Base-by-base conservation (phyloP, 257 asterid genomes). In the Anisodus acutangulus region DNA sequence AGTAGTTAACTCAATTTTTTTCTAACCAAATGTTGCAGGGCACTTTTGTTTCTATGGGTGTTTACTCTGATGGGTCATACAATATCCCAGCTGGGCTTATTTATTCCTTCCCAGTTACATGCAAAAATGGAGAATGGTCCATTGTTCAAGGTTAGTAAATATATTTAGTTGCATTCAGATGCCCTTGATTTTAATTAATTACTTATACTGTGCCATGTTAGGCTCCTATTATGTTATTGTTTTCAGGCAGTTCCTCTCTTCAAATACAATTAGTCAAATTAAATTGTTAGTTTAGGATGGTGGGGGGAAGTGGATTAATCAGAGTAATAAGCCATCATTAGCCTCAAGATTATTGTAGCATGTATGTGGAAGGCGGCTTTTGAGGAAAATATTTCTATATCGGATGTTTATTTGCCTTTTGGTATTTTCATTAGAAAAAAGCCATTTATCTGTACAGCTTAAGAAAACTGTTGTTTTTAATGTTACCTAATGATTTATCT, bases 11-110 rank as follows among this genome's bases (percentile, higher is more conserved):
- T 15, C 63, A 54, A 9, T 72, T 37, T 59, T 83, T 19, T 31
- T 54, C 19, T 45, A 47, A 69, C 78, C n/a, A 55, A 83, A 54
- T 43, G 22, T 78, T 89, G 7, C 86, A 95, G 97, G 99, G 99
- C 16, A 90, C 98, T 69, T 95, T 90, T 89, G 99, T 95, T 57
- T 95, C 99, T 11, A 95, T 95, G 99, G 99, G 99, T 87, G 99
- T 95, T 22, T 94, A 94, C 91, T 95, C 99, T 69, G 99, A 95
- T 88, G 97, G 98, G 84, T 95, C 97, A 63, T 95, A 93, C 92
- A 87, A 90, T 82, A 97, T 95, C 82, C 99, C 99, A 45, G 81
- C 95, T 43, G 98, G 99, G 51, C 95, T 95, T 79, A 91, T 95
- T 67, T 95, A 91, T 79, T 95, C 99, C 80, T 95, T 95, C 92